phyloP scores from a whole-genome alignment of 306 rosid genomes.

The apple (Malus domestica) region DNA sequence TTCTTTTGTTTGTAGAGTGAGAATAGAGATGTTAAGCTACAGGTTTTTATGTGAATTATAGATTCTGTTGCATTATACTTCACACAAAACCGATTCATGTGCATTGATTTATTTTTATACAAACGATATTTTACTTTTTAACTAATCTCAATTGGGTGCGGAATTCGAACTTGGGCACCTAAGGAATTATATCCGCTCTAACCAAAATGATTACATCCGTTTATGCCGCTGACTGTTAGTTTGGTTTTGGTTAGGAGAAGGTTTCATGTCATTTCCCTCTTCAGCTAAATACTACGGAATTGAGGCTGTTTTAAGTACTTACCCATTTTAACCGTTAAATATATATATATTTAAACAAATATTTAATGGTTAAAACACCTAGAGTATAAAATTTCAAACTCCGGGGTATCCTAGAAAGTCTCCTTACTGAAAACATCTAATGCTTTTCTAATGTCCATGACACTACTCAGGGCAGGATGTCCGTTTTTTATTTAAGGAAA shows the following conservation, averaged over 20 bases:
- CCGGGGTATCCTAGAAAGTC: too few relatives aligned
- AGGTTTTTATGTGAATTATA: neutral
- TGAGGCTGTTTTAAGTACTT: neutral
- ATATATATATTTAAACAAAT: too few relatives aligned
- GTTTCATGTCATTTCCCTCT: neutral
- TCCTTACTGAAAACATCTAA: neutral
- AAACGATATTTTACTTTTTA: neutral
- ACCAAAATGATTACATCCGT: too few relatives aligned
- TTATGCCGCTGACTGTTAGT: neutral
- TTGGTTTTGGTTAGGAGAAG: neutral
- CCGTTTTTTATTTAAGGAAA: too few relatives aligned
- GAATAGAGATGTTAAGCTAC: neutral
- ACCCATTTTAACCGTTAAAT: too few relatives aligned
- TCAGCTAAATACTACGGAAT: neutral
- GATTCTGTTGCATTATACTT: neutral
- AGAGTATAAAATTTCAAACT: too few relatives aligned
- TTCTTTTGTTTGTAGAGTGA: slow-evolving; percentile 16
- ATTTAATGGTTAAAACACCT: too few relatives aligned
- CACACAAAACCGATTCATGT: neutral
- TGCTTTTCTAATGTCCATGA: neutral
- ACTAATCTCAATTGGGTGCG: neutral
- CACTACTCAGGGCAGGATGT: neutral
- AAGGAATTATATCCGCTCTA: too few relatives aligned
- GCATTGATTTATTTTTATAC: neutral
- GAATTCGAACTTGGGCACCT: neutral